Evolutionary conservation across 2,329 filamentous ascomycete species (phyloP).

Genomic region (Sporothrix protearum): DNA sequence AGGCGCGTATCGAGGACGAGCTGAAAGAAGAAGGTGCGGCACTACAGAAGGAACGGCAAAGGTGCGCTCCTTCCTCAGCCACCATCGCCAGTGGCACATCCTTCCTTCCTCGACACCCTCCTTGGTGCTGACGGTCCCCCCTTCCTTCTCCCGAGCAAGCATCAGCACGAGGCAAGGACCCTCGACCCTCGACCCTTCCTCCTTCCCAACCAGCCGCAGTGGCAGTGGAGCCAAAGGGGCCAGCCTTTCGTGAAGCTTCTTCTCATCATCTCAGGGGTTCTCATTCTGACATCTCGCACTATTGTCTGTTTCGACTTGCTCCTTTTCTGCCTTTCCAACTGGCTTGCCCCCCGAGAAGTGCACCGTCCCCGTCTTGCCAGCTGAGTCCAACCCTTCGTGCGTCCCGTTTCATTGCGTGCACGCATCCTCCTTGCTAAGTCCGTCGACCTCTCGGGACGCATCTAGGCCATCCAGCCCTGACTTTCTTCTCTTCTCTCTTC

Average conservation of each 20-base stretch:
- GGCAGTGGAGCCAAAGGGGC: conserved; percentile 9
- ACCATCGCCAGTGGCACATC: background rate
- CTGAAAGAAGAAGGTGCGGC: background rate
- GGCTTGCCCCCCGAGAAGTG: background rate
- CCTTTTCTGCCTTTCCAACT: background rate
- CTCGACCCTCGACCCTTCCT: background rate
- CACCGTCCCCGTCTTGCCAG: background rate
- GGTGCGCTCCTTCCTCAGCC: conserved; percentile 12
- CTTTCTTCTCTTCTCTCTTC: background rate
- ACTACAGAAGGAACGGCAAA: background rate
- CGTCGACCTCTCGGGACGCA: background rate
- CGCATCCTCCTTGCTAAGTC: conserved; percentile 8
- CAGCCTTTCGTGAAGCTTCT: conserved; percentile 6
- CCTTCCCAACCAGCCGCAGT: conserved; percentile 10
- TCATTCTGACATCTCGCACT: background rate
- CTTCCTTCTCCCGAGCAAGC: background rate
- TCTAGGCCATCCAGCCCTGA: background rate
- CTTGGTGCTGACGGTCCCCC: conserved; percentile 9
- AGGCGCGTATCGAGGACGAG: background rate
- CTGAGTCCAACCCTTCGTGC: background rate
- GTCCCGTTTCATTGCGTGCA: conserved; percentile 10
- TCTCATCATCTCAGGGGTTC: background rate
- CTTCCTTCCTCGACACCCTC: background rate
- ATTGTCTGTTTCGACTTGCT: too few relatives aligned
- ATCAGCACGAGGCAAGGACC: background rate